Percentiles rank a stretch among this genome's conserved stretches.
These are phyloP conservation scores for Agrocybe praecox DNA, from an alignment of 768 basidiomycete genomes.

Conservation along the genomic window DNA sequence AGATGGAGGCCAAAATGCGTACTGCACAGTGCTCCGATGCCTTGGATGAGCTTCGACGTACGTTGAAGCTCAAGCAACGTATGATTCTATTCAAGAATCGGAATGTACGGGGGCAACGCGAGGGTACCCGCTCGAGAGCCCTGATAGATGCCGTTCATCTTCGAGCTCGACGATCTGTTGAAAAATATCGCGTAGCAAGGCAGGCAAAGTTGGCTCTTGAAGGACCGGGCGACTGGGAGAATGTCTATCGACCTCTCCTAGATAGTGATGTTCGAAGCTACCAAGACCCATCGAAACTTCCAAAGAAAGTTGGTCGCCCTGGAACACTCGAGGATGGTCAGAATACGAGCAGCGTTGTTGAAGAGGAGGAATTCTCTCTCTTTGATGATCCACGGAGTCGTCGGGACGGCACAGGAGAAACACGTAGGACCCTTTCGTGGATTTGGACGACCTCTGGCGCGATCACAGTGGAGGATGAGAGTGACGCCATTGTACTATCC, in stretches of 20 bases:
- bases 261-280: constrained; percentile 16
- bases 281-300: constrained; percentile 10
- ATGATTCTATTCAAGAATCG: constrained; percentile 9
- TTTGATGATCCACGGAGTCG: no score
- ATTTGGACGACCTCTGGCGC: background rate
- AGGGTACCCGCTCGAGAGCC: background rate
- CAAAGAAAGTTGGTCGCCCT: background rate
- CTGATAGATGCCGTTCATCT: constrained; percentile 11
- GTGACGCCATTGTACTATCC: background rate
- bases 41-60: constrained; percentile 1
- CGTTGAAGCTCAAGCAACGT: constrained; percentile 8
- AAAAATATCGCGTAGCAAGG: constrained; percentile 9
- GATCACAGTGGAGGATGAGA: background rate
- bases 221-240: constrained; percentile 14
- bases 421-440: background rate
- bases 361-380: no score
- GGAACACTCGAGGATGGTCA: constrained; percentile 20
- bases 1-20: constrained; percentile 9
- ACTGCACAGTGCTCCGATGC: constrained; percentile 9
- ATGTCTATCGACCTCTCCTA: background rate
- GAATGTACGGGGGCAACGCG: constrained; percentile 2
- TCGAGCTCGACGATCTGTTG: background rate
- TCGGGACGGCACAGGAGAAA: background rate
- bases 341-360: no score
- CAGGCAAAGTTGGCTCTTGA: constrained; percentile 9